A percentile compares a stretch with the other conserved stretches of the same genome.
Evolutionary conservation across 2,329 filamentous ascomycete genomes (phyloP).

Genomic region (Fusarium nurragi): DNA sequence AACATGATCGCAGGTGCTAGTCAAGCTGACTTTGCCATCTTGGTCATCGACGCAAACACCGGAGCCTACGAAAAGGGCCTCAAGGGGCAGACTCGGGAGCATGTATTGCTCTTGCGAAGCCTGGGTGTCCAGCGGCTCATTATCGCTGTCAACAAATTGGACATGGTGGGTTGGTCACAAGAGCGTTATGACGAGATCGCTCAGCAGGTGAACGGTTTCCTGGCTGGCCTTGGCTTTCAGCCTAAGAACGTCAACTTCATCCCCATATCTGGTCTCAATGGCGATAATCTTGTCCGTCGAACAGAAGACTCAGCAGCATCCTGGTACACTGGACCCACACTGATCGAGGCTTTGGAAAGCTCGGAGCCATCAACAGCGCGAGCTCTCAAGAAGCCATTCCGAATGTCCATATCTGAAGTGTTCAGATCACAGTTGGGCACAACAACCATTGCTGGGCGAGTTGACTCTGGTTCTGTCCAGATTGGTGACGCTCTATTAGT

Average conservation of each 20-base stretch:
- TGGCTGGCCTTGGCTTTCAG: conserved; percentile 83
- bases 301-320: conserved; percentile 65
- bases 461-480: conserved; percentile 86
- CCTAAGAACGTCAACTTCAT: conserved; percentile 85
- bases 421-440: conserved; percentile 85
- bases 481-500: conserved; percentile 81
- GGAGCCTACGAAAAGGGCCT: conserved; percentile 94
- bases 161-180: conserved; percentile 84
- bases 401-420: conserved; percentile 88
- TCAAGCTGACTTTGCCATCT: conserved; percentile 93
- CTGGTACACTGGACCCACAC: conserved; percentile 84
- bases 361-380: conserved; percentile 74
- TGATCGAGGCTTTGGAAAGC: conserved; percentile 86
- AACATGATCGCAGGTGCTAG: conserved; percentile 99
- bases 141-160: conserved; percentile 95
- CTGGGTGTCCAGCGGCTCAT: conserved; percentile 90
- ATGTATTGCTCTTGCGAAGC: conserved; percentile 87
- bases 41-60: conserved; percentile 90
- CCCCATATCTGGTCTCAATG: conserved; percentile 87
- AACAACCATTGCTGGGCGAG: conserved; percentile 83
- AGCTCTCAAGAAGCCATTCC: conserved; percentile 79
- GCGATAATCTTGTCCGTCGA: conserved; percentile 80
- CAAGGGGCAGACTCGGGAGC: conserved; percentile 93
- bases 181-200: conserved; percentile 86
- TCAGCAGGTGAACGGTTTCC: conserved; percentile 83